Conservation (phyloP, 2,329 filamentous ascomycete species). For the Sclerotinia sclerotiorum region DNA sequence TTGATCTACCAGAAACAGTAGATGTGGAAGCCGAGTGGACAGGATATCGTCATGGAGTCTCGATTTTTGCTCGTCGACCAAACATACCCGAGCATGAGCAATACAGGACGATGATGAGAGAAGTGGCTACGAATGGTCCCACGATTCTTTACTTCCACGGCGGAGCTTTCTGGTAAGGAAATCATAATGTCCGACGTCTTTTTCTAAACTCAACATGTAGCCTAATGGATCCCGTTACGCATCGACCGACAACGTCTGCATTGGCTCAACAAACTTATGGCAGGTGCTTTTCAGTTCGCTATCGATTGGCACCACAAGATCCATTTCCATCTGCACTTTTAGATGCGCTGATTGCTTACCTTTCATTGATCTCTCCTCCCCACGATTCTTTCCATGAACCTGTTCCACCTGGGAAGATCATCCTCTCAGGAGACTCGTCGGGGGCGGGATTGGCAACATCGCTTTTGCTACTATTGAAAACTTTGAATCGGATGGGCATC, state of each 20-base stretch:
- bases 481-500: constrained; percentile 52
- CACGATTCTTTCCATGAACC: constrained; percentile 64
- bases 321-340: constrained; percentile 74
- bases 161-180: constrained; percentile 53
- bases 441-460: constrained; percentile 70
- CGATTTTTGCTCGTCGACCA: constrained; percentile 52
- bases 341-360: constrained; percentile 70
- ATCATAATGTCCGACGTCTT: neutral
- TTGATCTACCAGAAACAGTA: constrained; percentile 51
- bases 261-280: constrained; percentile 67
- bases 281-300: constrained; percentile 64
- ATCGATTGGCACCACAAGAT: constrained; percentile 71
- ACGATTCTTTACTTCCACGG: constrained; percentile 76
- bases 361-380: constrained; percentile 66
- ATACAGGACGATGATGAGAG: constrained; percentile 66
- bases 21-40: constrained; percentile 75
- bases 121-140: constrained; percentile 56
- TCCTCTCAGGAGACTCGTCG: constrained; percentile 70
- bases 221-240: constrained; percentile 67
- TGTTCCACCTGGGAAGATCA: constrained; percentile 63
- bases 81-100: constrained; percentile 61
- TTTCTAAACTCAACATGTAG: constrained; percentile 46
- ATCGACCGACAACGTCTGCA: constrained; percentile 58
- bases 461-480: constrained; percentile 67
- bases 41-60: constrained; percentile 60